Conservation (phyloP, 164 flowering plant genomes). For the Liquidambar formosana region DNA sequence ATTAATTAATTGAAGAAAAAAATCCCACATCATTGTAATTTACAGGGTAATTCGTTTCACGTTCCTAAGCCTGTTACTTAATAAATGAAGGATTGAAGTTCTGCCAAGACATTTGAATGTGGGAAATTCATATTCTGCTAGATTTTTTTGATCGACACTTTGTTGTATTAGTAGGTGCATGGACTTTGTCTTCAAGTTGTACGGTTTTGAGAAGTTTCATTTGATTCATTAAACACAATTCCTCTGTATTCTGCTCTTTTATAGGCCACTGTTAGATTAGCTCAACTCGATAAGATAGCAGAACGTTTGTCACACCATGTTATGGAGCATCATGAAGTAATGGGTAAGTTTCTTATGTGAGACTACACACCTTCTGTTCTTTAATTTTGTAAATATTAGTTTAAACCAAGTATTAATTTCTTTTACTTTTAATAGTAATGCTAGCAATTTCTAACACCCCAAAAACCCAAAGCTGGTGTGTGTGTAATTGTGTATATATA, state of each 20-base stretch:
- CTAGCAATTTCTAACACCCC: neutral
- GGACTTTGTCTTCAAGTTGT: neutral
- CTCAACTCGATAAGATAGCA: slow-evolving; percentile 83
- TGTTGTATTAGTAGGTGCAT: neutral
- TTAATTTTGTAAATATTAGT: neutral
- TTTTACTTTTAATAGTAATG: too few species aligned
- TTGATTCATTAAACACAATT: neutral
- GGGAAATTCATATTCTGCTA: neutral
- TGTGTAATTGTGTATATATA: too few species aligned
- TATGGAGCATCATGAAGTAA: slow-evolving; percentile 96
- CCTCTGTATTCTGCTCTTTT: slow-evolving; percentile 18
- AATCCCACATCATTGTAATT: too few species aligned
- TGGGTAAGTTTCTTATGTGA: slow-evolving; percentile 63
- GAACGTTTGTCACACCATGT: slow-evolving; percentile 84
- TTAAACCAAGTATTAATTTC: neutral
- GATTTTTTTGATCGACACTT: neutral
- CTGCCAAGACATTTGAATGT: neutral
- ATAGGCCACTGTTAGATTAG: slow-evolving; percentile 87
- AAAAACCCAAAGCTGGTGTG: too few species aligned
- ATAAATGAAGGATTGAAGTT: neutral
- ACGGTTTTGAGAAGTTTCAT: neutral
- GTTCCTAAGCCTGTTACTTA: neutral
- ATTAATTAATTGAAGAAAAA: too few species aligned
- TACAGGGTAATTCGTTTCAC: neutral
- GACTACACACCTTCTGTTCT: neutral